A percentile compares a stretch with the other conserved stretches of the same genome.
phyloP scores from a whole-genome alignment of 192 early-diverging fungal genomes.

The Backusella psychrophila region DNA sequence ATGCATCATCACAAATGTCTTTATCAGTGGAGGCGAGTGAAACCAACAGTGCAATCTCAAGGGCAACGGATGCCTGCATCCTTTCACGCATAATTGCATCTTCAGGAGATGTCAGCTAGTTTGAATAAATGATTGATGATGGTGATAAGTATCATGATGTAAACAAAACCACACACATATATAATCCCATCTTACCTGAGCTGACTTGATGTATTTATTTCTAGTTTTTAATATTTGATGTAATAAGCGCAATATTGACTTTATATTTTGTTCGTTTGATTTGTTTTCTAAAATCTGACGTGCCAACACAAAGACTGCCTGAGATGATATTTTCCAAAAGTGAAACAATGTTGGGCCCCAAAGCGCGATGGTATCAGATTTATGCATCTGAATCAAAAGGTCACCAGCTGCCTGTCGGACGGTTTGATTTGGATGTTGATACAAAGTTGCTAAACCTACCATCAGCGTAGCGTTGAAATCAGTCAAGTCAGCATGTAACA shows the following conservation, averaged over 20 bases:
- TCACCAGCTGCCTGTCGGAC: conserved; percentile 47
- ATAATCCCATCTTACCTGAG: neutral
- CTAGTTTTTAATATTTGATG: conserved; percentile 58
- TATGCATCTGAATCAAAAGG: conserved; percentile 68
- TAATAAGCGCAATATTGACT: conserved; percentile 58
- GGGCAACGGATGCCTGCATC: conserved; percentile 57
- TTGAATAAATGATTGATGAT: neutral
- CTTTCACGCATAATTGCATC: conserved; percentile 55
- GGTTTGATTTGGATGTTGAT: conserved; percentile 15
- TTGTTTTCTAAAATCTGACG: conserved; percentile 72
- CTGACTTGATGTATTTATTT: conserved; percentile 41
- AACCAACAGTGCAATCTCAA: conserved; percentile 73
- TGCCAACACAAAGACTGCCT: conserved; percentile 61
- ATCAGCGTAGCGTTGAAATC: conserved; percentile 73
- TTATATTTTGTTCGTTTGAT: conserved; percentile 56
- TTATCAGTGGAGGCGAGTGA: conserved; percentile 62
- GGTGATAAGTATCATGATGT: neutral
- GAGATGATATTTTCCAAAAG: conserved; percentile 71
- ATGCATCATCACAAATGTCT: conserved; percentile 53
- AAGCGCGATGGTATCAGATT: conserved; percentile 56
- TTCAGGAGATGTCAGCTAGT: conserved; percentile 39
- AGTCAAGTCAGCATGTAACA: conserved; percentile 47
- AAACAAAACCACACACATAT: neutral
- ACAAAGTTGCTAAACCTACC: conserved; percentile 56
- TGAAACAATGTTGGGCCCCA: conserved; percentile 77